Base-by-base conservation (phyloP, 2,329 filamentous ascomycete species). In the Lasiodiplodia sp. region DNA sequence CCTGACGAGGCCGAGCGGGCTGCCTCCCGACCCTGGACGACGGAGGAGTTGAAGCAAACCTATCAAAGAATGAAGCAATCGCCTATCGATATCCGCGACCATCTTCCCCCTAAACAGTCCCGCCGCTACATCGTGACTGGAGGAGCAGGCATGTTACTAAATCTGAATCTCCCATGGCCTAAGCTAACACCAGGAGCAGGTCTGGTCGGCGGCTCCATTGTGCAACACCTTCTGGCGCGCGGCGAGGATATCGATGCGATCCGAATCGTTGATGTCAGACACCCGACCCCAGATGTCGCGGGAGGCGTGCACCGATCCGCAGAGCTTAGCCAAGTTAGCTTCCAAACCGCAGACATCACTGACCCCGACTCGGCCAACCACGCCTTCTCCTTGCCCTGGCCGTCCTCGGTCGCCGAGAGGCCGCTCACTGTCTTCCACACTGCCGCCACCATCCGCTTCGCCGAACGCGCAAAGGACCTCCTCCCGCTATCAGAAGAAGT, bases 361-460 rank as follows among this genome's bases (percentile, higher is more conserved):
- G 84, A 85, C 21, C 73, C 76, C 23, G 70, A 76, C 3, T 82
- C 81, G 2, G 83, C 85, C 0, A 69, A 76, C 7, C 78, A 76
- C 0, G 85, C 85, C 18, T 87, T 88, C 68, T 73, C 77, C 6
- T 76, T 78, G 25, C 78, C 82, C 5, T 88, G 87, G 86, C 77
- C 81, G 2, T 60, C 74, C 2, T 74, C 75, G 1, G 78, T 82
- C 5, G 78, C 82, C 5, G 57, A 75, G 4, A 78, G 84, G 3
- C 86, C 86, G 1, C 76, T 88, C 28, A 87, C 86, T 0, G 86
- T 88, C 16, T 87, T 86, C 72, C 86, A 88, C 76, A 87, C 84
- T 0, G 86, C 86, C 2, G 86, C 86, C 1, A 79, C 83, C 5
- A 87, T 88, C 69, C 79, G 85, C 12, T 82, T 85, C 0, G 81